Evolutionary conservation across 2,329 filamentous ascomycete species (phyloP).

Genomic region (Aureobasidium sp.): DNA sequence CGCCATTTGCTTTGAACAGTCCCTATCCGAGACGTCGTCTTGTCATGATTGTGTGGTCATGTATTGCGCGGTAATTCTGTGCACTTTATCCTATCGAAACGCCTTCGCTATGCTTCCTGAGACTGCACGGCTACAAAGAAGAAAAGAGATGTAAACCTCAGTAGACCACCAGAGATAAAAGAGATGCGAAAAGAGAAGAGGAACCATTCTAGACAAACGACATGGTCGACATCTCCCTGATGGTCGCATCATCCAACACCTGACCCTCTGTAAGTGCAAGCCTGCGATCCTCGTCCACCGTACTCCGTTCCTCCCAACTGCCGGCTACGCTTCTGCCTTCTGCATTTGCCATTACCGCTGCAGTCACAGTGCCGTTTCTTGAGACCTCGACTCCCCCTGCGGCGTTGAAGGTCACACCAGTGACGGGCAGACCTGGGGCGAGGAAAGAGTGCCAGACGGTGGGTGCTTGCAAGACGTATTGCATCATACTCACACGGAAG

Average conservation of each 20-base stretch:
- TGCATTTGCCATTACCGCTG: not conserved
- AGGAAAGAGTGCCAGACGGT: conserved; percentile 68
- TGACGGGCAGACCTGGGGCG: conserved; percentile 24
- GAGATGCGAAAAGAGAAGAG: not conserved
- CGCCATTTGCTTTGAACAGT: not conserved
- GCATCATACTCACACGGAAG: conserved; percentile 93
- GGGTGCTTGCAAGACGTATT: conserved; percentile 68
- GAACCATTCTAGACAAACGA: not conserved
- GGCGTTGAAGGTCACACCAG: conserved; percentile 20
- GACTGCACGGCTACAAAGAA: not conserved
- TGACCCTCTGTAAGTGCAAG: not conserved
- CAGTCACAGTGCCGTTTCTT: not conserved
- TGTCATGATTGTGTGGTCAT: not conserved
- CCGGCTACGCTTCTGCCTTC: not conserved
- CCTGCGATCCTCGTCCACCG: not conserved
- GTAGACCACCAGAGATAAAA: not conserved
- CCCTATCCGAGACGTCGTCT: too few relatives aligned
- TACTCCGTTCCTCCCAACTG: conserved; percentile 2
- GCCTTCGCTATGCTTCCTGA: not conserved
- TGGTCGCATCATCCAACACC: conserved; percentile 12
- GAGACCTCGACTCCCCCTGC: not conserved
- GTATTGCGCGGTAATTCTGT: not conserved
- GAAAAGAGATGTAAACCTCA: not conserved
- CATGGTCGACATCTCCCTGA: conserved; percentile 14
- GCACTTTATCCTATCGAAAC: not conserved